phyloP scores from a whole-genome alignment of 176 grass and related monocot genomes.

The Alloteropsis semialata region DNA sequence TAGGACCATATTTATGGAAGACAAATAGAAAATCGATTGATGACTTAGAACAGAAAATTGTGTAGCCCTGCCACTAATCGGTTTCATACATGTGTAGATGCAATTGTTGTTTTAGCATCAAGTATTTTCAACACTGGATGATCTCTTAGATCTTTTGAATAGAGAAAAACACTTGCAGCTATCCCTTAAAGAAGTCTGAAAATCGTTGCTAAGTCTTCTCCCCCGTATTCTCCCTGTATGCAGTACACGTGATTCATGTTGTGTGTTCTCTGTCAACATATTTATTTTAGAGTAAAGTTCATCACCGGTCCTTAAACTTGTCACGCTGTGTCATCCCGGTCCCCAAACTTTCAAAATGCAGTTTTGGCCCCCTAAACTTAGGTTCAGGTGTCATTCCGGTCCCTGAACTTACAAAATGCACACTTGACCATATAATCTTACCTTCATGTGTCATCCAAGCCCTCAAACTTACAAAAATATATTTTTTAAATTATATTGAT shows the following conservation, averaged over 20 bases:
- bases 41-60: slow-evolving; percentile 4
- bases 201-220: not conserved
- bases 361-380: too few relatives aligned
- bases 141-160: not conserved
- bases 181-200: not conserved
- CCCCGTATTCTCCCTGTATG: not conserved
- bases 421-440: too few relatives aligned
- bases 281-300: too few relatives aligned
- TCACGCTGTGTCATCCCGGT: too few relatives aligned
- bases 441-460: too few relatives aligned
- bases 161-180: slow-evolving; percentile 4
- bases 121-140: not conserved
- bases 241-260: not conserved
- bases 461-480: too few relatives aligned
- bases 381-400: too few relatives aligned
- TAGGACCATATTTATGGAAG: slow-evolving; percentile 10
- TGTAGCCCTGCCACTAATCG: slow-evolving; percentile 3
- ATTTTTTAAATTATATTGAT: too few relatives aligned
- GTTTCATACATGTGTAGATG: not conserved
- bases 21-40: slow-evolving; percentile 4
- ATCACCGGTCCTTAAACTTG: too few relatives aligned
- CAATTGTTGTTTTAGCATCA: not conserved
- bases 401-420: too few relatives aligned
- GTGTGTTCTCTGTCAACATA: not conserved
- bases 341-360: too few relatives aligned